These are phyloP conservation scores for Naematelia encephala DNA, from an alignment of 768 basidiomycete genomes.

Conservation along the genomic window DNA sequence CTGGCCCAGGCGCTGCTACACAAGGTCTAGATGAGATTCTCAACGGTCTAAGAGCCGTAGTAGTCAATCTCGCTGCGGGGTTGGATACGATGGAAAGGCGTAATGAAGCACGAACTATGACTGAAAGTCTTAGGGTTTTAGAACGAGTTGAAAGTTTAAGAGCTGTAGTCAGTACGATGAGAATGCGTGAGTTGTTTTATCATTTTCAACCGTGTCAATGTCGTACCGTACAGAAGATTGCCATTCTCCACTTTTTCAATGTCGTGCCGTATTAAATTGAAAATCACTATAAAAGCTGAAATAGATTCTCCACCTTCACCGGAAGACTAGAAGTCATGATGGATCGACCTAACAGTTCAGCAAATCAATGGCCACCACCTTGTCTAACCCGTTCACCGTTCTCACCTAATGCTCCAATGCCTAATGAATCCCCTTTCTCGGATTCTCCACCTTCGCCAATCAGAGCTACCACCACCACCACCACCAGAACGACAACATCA, in stretches of 20 bases:
- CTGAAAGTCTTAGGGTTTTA: conserved; percentile 32
- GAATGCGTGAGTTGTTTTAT: conserved; percentile 30
- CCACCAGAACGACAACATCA: neutral
- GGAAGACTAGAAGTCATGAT: conserved; percentile 34
- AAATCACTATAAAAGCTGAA: too few relatives aligned
- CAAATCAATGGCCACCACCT: neutral
- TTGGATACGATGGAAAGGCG: conserved; percentile 39
- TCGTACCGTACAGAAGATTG: neutral
- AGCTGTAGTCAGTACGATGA: conserved; percentile 31
- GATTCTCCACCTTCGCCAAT: neutral
- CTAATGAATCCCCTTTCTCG: neutral
- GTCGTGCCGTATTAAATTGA: too few relatives aligned
- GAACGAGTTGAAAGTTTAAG: conserved; percentile 35
- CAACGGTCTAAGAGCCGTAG: conserved; percentile 18
- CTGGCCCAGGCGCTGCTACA: neutral
- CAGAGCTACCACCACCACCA: neutral
- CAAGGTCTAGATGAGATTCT: conserved; percentile 17
- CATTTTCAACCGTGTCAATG: neutral
- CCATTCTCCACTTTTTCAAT: too few relatives aligned
- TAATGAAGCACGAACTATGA: conserved; percentile 41
- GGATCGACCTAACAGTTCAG: conserved; percentile 16
- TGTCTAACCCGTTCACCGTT: neutral
- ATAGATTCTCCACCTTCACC: too few relatives aligned
- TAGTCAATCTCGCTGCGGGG: conserved; percentile 26
- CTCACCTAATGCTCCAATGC: conserved; percentile 1